Evolutionary conservation across 495 filamentous ascomycete species (phyloP), one percentile per base, ranked within the genome.

Genomic region (Neurospora tetraspora): DNA sequence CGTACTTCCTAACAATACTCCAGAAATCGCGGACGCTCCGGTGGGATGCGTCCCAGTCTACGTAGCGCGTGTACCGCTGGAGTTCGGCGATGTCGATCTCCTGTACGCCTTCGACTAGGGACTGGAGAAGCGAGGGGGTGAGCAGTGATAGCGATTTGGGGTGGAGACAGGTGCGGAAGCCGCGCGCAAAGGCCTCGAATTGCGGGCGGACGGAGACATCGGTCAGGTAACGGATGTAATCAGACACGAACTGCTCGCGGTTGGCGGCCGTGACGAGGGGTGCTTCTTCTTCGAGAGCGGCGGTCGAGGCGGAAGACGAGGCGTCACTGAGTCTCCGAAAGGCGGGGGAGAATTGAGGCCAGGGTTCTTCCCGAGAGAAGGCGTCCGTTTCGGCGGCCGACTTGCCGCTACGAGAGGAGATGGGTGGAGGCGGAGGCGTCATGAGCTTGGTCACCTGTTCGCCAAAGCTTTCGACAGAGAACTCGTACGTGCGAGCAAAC

Each of bases 151-250:
- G 80, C 0, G 91, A 89, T 37, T 89, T 89, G 4, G 84, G 86
- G 74, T 92, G 87, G 42, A 97, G 83, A 76, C 92, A 92, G 3
- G 89, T 85, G 76, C 87, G 89, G 84, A 98, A 97, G n/a, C 94
- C 93, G 11, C 87, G 87, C 8, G 86, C 84, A 79, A 98, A 98
- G 5, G 95, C 93, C 43, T 89, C 85, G 75, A 88, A 94, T 77
- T 97, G 94, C 3, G 91, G 88, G 0, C 84, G 81, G 65, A 98
- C 87, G 5, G 93, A 94, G 68, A 91, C 88, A 77, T 92, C 85
- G 1, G 92, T 93, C 39, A 98, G 85, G 87, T 92, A 96, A 71
- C 86, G 88, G 74, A 97, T 92, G 81, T 98, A 98, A 79, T 97
- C 93, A n/a, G 85, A 86, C 12, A 97, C 91, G 77, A 91, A 98